phyloP scores from a whole-genome alignment of 129 eudicot genomes.

The Apium graveolens region DNA sequence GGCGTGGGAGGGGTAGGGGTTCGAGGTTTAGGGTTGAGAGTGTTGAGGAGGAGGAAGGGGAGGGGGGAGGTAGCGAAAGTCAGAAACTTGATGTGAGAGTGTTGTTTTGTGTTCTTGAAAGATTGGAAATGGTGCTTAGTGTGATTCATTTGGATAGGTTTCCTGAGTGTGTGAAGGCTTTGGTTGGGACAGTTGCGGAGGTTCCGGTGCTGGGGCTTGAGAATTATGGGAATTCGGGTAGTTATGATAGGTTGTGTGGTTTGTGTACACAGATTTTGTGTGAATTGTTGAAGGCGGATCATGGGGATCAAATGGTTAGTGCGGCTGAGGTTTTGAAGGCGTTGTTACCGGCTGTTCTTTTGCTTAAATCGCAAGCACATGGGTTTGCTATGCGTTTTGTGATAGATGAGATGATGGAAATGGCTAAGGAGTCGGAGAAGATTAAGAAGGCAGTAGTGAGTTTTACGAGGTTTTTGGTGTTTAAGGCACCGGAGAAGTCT shows the following conservation, averaged over 20 bases:
- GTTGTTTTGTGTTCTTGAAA: conserved; percentile 58
- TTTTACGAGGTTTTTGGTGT: conserved; percentile 62
- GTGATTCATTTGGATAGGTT: conserved; percentile 83
- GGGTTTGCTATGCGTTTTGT: conserved; percentile 49
- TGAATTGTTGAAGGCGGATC: conserved; percentile 60
- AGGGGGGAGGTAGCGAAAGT: background rate
- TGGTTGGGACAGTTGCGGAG: conserved; percentile 64
- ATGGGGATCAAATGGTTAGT: conserved; percentile 54
- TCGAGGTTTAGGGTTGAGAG: background rate
- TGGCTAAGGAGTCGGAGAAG: conserved; percentile 44
- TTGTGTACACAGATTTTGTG: conserved; percentile 50
- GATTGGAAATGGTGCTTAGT: conserved; percentile 49
- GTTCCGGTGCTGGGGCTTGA: conserved; percentile 57
- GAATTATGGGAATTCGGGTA: conserved; percentile 33
- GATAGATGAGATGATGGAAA: conserved; percentile 40
- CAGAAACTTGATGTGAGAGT: conserved; percentile 44
- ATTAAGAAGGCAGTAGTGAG: conserved; percentile 53
- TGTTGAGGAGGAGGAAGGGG: conserved; percentile 21
- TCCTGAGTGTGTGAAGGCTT: conserved; percentile 74
- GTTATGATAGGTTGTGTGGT: conserved; percentile 42
- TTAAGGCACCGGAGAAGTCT: conserved; percentile 72
- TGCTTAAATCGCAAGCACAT: conserved; percentile 53
- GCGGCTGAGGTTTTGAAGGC: conserved; percentile 80
- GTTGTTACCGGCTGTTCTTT: conserved; percentile 44
- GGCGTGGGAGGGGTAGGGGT: conserved; percentile 6